phyloP scores from a whole-genome alignment of 805 yeast species.

The Yarrowia sp. region DNA sequence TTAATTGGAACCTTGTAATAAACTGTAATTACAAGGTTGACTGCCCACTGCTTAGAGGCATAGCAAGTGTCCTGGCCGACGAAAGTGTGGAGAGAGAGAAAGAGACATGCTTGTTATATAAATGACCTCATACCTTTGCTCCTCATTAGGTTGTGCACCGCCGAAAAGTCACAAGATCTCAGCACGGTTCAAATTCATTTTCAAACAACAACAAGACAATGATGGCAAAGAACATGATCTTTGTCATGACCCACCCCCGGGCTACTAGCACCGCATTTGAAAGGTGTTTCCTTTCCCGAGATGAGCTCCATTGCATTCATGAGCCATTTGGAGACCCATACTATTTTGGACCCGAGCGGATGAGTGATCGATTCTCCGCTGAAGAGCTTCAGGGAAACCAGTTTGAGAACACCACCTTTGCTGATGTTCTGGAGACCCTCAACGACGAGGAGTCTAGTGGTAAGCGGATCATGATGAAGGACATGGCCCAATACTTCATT shows the following conservation, averaged over 20 bases:
- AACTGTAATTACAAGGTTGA: constrained; percentile 20
- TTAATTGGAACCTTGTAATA: background rate
- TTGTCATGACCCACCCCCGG: constrained; percentile 46
- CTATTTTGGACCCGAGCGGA: constrained; percentile 45
- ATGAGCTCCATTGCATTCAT: constrained; percentile 43
- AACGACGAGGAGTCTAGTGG: constrained; percentile 19
- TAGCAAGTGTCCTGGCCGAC: constrained; percentile 13
- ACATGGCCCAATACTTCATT: constrained; percentile 47
- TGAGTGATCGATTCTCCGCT: constrained; percentile 43
- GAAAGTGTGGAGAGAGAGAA: constrained; percentile 28
- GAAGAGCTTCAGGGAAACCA: constrained; percentile 39
- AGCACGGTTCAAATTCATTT: background rate
- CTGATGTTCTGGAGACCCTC: constrained; percentile 41
- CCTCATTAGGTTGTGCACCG: constrained; percentile 10
- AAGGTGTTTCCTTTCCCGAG: constrained; percentile 44
- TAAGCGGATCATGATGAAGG: constrained; percentile 44
- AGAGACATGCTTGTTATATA: constrained; percentile 2
- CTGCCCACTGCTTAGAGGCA: constrained; percentile 12
- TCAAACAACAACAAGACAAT: constrained; percentile 10
- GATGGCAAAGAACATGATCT: constrained; percentile 38
- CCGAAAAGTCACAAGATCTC: background rate
- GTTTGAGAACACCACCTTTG: constrained; percentile 41
- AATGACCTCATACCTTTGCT: background rate
- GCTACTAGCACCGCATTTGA: constrained; percentile 47
- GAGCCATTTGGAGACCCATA: constrained; percentile 48